These are phyloP conservation scores for Purpureocillium takamizusanense DNA, from an alignment of 2,329 filamentous ascomycete genomes.

Conservation along the genomic window DNA sequence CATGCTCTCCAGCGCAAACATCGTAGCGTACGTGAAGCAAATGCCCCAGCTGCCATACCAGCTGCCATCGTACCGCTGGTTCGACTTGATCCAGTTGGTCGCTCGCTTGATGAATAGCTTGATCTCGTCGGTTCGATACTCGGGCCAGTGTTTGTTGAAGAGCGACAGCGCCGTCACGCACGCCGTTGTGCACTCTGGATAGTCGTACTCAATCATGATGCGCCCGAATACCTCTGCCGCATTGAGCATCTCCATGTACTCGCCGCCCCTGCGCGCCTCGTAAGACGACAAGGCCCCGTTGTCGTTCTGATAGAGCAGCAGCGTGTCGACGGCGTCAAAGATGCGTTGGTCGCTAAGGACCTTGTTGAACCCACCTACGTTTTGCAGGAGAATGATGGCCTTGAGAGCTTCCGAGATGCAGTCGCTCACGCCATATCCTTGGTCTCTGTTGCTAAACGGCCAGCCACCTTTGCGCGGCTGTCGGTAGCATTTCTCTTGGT, in stretches of 20 bases:
- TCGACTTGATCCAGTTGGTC: conserved; percentile 71
- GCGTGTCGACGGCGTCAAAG: conserved; percentile 80
- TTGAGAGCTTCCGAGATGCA: conserved; percentile 90
- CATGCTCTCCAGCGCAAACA: conserved; percentile 91
- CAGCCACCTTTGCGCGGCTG: conserved; percentile 89
- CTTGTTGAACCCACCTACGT: conserved; percentile 63
- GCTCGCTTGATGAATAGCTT: conserved; percentile 61
- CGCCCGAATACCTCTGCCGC: conserved; percentile 92
- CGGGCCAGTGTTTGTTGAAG: conserved; percentile 73
- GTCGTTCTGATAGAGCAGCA: conserved; percentile 83
- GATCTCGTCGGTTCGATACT: conserved; percentile 72
- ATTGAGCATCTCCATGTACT: conserved; percentile 77
- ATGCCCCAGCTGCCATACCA: conserved; percentile 99
- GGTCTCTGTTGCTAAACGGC: conserved; percentile 87
- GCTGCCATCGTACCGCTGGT: conserved; percentile 73
- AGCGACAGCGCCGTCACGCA: conserved; percentile 80
- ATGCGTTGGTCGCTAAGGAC: conserved; percentile 70
- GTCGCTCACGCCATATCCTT: conserved; percentile 93
- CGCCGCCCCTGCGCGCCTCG: conserved; percentile 70
- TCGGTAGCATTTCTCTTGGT: conserved; percentile 76
- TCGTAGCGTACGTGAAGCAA: conserved; percentile 92
- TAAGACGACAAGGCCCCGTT: conserved; percentile 87
- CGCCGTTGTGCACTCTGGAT: conserved; percentile 94
- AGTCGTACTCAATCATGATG: conserved; percentile 99
- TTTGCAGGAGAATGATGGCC: conserved; percentile 75